Conservation (phyloP, 2,329 filamentous ascomycete genomes). For the Stemphylium lycopersici region DNA sequence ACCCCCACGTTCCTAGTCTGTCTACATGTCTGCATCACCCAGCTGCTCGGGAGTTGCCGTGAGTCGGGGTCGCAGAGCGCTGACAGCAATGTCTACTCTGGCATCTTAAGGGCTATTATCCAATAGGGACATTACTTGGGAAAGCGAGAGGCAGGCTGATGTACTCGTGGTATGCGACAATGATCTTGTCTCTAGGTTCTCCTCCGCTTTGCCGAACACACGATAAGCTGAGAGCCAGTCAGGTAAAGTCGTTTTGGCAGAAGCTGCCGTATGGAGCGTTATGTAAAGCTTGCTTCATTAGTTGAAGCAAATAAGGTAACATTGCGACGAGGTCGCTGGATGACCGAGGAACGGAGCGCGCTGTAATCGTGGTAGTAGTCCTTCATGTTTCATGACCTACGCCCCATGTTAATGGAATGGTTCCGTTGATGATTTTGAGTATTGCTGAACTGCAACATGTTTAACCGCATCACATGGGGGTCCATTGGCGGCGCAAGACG, state of each 20-base stretch:
- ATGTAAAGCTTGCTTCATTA: not conserved
- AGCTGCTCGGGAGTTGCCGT: not conserved
- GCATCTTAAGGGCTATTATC: not conserved
- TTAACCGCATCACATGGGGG: constrained; percentile 19
- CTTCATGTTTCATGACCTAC: constrained; percentile 17
- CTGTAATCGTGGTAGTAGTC: not conserved
- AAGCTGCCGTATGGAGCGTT: not conserved
- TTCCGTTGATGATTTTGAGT: constrained; percentile 2
- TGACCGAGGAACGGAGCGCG: not conserved
- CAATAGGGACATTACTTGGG: constrained; percentile 3
- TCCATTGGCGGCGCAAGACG: not conserved
- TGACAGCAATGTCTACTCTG: constrained; percentile 3
- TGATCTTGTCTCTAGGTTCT: constrained; percentile 14
- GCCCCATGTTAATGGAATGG: constrained; percentile 7
- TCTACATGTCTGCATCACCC: not conserved
- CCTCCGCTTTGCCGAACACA: constrained; percentile 20
- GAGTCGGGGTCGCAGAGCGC: not conserved
- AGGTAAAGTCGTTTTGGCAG: not conserved
- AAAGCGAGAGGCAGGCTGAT: constrained; percentile 1
- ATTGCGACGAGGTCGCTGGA: not conserved
- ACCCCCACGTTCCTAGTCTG: constrained; percentile 7
- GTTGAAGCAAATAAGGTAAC: not conserved
- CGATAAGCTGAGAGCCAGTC: constrained; percentile 8
- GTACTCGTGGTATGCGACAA: constrained; percentile 7
- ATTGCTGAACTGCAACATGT: constrained; percentile 24